Percentiles rank a stretch among this genome's conserved stretches.
phyloP scores from a whole-genome alignment of 805 yeast genomes.

The Metschnikowia reukaufii region DNA sequence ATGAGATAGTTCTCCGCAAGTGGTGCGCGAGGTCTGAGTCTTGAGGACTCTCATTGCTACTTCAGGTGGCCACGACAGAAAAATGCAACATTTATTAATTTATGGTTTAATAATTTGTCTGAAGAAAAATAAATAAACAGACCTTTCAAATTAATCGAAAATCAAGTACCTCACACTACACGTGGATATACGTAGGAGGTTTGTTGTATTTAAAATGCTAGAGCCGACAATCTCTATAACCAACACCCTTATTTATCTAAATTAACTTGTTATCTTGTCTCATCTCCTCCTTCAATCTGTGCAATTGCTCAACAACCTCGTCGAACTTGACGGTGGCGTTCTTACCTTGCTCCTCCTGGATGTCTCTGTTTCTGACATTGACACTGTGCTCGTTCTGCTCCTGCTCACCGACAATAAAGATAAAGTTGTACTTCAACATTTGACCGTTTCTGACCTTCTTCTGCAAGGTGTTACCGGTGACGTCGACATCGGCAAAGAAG shows the following conservation, averaged over 20 bases:
- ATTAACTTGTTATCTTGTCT: conserved; percentile 62
- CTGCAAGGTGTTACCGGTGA: conserved; percentile 93
- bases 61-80: no score
- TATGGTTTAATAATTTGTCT: no score
- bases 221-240: conserved; percentile 1
- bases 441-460: conserved; percentile 99
- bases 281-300: conserved; percentile 66
- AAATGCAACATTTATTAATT: no score
- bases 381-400: conserved; percentile 80
- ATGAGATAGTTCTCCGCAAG: background rate
- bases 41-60: no score
- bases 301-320: conserved; percentile 68
- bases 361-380: conserved; percentile 96
- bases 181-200: background rate
- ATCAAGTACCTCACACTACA: background rate
- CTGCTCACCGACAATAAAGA: conserved; percentile 95
- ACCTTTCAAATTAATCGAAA: background rate
- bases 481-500: conserved; percentile 89
- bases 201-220: background rate
- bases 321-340: conserved; percentile 76
- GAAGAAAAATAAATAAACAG: no score
- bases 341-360: conserved; percentile 89
- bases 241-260: conserved; percentile 6
- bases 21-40: background rate
- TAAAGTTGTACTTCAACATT: conserved; percentile 89